Conservation (phyloP, 352 stramenopile species). For the Globisporangium okanoganense region DNA sequence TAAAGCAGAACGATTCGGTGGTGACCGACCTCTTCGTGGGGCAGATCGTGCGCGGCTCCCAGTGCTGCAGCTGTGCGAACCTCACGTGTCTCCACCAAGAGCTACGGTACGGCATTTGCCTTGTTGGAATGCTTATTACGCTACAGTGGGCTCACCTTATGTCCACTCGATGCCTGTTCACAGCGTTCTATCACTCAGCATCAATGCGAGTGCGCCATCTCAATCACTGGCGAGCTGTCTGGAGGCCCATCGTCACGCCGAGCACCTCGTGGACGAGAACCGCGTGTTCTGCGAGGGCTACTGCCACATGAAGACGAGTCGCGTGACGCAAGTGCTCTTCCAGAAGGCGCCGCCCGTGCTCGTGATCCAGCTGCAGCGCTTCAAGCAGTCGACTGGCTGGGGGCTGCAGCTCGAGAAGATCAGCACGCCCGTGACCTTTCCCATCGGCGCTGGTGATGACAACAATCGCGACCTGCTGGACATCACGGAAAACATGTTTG, state of each 20-base stretch:
- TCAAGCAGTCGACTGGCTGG: conserved; percentile 38
- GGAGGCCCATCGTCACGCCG: conserved; percentile 41
- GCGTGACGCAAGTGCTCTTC: conserved; percentile 67
- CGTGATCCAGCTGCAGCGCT: conserved; percentile 68
- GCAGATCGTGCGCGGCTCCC: conserved; percentile 74
- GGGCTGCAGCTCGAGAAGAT: conserved; percentile 45
- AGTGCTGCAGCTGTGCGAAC: conserved; percentile 69
- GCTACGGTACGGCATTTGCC: conserved; percentile 26
- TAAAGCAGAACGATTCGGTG: conserved; percentile 56
- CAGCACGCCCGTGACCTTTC: conserved; percentile 52
- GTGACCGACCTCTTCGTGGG: conserved; percentile 69
- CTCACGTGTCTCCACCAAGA: conserved; percentile 75
- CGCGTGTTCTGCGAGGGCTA: conserved; percentile 65
- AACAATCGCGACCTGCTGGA: conserved; percentile 32
- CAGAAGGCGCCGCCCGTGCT: conserved; percentile 51
- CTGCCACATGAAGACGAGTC: conserved; percentile 64
- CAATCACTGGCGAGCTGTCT: conserved; percentile 57
- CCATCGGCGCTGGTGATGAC: conserved; percentile 13
- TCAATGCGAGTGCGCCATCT: conserved; percentile 30
- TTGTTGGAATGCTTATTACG: not conserved
- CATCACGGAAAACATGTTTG: conserved; percentile 64
- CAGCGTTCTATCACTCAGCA: conserved; percentile 61
- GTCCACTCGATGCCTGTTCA: not conserved
- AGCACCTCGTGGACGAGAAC: conserved; percentile 62
- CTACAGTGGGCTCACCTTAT: not conserved